These are phyloP conservation scores for Musa schizocarpa DNA, from an alignment of 176 grass and related monocot species.

Conservation along the genomic window DNA sequence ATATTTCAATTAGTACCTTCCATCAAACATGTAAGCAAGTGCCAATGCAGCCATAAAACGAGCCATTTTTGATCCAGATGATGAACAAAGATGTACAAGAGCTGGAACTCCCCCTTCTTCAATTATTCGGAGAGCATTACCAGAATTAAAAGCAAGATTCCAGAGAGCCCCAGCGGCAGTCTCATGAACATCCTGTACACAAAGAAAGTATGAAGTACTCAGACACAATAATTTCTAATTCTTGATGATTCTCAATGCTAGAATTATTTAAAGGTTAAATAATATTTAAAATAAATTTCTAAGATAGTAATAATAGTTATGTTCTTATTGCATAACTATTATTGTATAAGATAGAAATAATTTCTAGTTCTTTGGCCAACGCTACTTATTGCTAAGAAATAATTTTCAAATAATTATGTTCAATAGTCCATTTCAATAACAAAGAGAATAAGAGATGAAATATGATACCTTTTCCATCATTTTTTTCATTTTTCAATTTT, in stretches of 20 bases:
- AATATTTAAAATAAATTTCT: neutral
- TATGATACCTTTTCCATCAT: no score
- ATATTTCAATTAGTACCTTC: constrained; percentile 47
- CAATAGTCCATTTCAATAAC: no score
- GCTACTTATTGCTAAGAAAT: no score
- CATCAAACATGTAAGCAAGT: constrained; percentile 98
- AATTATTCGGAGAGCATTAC: constrained; percentile 84
- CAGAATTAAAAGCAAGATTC: constrained; percentile 97
- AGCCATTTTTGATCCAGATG: constrained; percentile 87
- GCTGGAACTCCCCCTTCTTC: constrained; percentile 92
- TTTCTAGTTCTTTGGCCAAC: no score
- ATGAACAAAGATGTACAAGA: constrained; percentile 71
- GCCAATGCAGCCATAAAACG: constrained; percentile 97
- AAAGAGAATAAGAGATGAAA: no score
- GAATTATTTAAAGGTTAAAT: neutral
- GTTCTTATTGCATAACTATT: no score
- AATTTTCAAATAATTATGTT: no score
- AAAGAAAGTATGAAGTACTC: neutral
- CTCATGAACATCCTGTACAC: constrained; percentile 88
- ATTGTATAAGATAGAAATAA: no score
- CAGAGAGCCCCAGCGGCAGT: constrained; percentile 96
- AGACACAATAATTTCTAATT: neutral
- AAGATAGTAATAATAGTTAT: neutral
- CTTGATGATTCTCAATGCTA: neutral
- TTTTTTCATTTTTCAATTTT: no score